Percentiles rank a stretch among this genome's conserved stretches.
These are phyloP conservation scores for Sporopachydermia lactativora DNA, from an alignment of 805 yeast species.

Conservation along the genomic window DNA sequence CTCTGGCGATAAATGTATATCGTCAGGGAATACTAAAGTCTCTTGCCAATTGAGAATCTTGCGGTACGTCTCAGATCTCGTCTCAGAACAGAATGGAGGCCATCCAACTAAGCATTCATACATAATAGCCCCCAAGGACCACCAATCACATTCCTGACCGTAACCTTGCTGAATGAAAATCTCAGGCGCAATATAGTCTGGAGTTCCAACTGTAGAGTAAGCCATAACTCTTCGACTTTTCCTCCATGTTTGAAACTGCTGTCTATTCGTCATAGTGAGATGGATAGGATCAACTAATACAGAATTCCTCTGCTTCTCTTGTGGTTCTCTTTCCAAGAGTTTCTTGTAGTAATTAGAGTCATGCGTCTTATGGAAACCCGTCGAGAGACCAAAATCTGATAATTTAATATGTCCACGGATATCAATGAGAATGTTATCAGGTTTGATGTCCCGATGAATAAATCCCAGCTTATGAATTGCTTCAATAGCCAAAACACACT, in stretches of 20 bases:
- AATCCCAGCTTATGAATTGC: slow-evolving; percentile 88
- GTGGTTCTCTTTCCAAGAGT: slow-evolving; percentile 52
- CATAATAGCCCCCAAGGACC: slow-evolving; percentile 95
- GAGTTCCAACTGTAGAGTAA: slow-evolving; percentile 92
- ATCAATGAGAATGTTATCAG: slow-evolving; percentile 87
- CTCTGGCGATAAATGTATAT: slow-evolving; percentile 77
- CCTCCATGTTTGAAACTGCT: slow-evolving; percentile 94
- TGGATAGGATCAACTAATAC: slow-evolving; percentile 91
- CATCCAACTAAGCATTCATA: slow-evolving; percentile 91
- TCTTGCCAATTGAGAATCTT: slow-evolving; percentile 89
- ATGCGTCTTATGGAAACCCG: slow-evolving; percentile 92
- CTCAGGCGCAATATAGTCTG: slow-evolving; percentile 93
- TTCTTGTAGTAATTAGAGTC: slow-evolving; percentile 79
- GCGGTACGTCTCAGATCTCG: slow-evolving; percentile 86
- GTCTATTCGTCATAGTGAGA: slow-evolving; percentile 87
- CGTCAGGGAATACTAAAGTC: slow-evolving; percentile 79
- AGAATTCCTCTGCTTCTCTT: slow-evolving; percentile 42
- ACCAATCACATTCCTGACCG: slow-evolving; percentile 97
- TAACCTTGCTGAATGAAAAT: slow-evolving; percentile 87
- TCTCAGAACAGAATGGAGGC: slow-evolving; percentile 95
- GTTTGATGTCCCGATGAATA: slow-evolving; percentile 94
- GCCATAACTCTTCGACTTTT: slow-evolving; percentile 88
- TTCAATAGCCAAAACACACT: slow-evolving; percentile 88
- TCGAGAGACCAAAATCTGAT: slow-evolving; percentile 67
- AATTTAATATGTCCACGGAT: slow-evolving; percentile 57